Evolutionary conservation across 768 basidiomycete genomes (phyloP).

Genomic region (Hygrophoropsis aurantiaca): DNA sequence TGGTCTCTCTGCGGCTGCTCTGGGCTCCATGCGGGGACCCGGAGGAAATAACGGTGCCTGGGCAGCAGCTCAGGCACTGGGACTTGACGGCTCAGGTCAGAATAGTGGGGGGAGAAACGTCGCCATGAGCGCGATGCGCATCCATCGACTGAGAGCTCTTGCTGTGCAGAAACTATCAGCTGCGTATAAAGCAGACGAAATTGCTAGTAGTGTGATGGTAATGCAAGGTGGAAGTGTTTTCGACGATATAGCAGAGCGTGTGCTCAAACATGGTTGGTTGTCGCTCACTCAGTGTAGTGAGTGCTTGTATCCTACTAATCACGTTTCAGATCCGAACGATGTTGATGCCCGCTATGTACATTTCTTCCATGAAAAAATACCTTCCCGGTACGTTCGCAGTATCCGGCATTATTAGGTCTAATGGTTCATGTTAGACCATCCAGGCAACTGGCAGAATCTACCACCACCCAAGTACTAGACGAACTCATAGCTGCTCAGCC

Average conservation of each 20-base stretch:
- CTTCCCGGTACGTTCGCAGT: slow-evolving; percentile 66
- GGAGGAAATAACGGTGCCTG: slow-evolving; percentile 48
- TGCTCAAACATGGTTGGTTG: slow-evolving; percentile 64
- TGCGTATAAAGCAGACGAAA: slow-evolving; percentile 86
- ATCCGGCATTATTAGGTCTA: slow-evolving; percentile 6
- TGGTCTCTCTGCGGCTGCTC: slow-evolving; percentile 72
- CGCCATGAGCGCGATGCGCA: slow-evolving; percentile 81
- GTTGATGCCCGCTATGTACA: slow-evolving; percentile 84
- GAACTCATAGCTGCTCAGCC: slow-evolving; percentile 74
- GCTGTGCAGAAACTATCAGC: slow-evolving; percentile 86
- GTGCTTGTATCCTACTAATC: slow-evolving; percentile 3
- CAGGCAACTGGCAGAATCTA: slow-evolving; percentile 85
- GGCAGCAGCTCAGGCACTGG: slow-evolving; percentile 62
- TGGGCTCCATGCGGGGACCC: slow-evolving; percentile 61
- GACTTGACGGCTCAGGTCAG: slow-evolving; percentile 58
- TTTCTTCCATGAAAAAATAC: slow-evolving; percentile 95
- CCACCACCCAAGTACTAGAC: slow-evolving; percentile 75
- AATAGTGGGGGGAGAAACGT: slow-evolving; percentile 65
- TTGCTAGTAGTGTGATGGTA: slow-evolving; percentile 90
- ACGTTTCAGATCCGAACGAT: slow-evolving; percentile 64
- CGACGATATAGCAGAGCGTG: slow-evolving; percentile 88
- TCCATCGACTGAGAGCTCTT: slow-evolving; percentile 75
- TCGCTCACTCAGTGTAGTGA: not conserved
- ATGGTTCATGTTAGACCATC: slow-evolving; percentile 19
- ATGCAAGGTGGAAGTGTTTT: slow-evolving; percentile 95